Evolutionary conservation across 2,329 filamentous ascomycete genomes (phyloP).

Genomic region (Zarea fungicola): DNA sequence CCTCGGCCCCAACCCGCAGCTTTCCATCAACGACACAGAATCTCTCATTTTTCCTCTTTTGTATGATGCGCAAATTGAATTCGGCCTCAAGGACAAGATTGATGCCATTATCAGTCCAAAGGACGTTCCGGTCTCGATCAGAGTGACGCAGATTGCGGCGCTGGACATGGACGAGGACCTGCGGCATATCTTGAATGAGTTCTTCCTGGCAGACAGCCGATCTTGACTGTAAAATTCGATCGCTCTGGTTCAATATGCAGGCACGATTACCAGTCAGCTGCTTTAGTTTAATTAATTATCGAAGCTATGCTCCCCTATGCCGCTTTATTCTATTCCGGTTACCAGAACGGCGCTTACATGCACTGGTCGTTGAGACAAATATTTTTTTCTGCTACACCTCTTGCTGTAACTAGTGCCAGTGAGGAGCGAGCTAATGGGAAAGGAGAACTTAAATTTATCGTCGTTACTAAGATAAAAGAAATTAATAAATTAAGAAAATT

Average conservation of each 20-base stretch:
- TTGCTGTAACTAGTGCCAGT: no score
- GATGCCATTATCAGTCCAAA: constrained; percentile 12
- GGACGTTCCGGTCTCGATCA: constrained; percentile 8
- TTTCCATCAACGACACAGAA: constrained; percentile 15
- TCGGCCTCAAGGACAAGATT: constrained; percentile 17
- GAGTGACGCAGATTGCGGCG: constrained; percentile 16
- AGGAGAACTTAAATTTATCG: no score
- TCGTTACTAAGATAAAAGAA: no score
- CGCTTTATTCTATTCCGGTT: no score
- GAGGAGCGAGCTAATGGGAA: no score
- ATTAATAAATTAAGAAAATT: no score
- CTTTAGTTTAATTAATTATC: no score
- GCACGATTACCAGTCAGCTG: no score
- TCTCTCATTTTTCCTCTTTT: constrained; percentile 16
- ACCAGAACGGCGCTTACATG: no score
- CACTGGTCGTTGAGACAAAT: no score
- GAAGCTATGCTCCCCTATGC: no score
- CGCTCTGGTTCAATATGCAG: not conserved
- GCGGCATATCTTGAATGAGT: constrained; percentile 17
- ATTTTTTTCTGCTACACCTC: no score
- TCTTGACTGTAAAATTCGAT: not conserved
- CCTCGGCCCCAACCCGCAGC: constrained; percentile 14
- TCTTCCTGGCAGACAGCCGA: constrained; percentile 17
- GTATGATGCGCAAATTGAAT: constrained; percentile 16
- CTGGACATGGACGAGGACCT: constrained; percentile 20